Evolutionary conservation across 2,329 filamentous ascomycete genomes (phyloP).

Genomic region (Chrysoporthe puriensis): DNA sequence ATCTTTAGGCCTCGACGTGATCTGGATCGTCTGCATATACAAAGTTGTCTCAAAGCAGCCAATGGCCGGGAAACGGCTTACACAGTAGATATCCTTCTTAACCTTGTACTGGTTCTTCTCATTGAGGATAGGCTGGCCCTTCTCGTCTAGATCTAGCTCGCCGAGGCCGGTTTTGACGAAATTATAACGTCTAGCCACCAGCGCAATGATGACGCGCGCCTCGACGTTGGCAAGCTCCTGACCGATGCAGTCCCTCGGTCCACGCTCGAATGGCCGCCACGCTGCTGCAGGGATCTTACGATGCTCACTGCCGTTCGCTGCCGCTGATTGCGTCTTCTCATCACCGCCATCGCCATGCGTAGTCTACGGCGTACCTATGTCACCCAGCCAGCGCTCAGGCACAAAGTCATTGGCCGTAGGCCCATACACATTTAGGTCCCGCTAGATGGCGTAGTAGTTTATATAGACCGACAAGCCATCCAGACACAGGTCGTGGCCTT

Average conservation of each 20-base stretch:
- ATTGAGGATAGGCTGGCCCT: constrained; percentile 27
- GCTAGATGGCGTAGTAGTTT: constrained; percentile 16
- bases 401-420: constrained; percentile 22
- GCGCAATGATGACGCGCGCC: constrained; percentile 38
- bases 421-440: constrained; percentile 23
- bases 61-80: background rate
- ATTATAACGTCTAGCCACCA: constrained; percentile 36
- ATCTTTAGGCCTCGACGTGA: constrained; percentile 6
- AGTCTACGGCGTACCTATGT: background rate
- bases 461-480: constrained; percentile 6
- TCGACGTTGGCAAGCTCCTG: constrained; percentile 53
- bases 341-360: background rate
- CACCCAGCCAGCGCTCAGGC: constrained; percentile 26
- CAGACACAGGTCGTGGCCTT: constrained; percentile 29
- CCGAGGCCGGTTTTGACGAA: constrained; percentile 39
- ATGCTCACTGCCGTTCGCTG: background rate
- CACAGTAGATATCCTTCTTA: constrained; percentile 5
- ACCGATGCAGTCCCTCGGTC: constrained; percentile 57
- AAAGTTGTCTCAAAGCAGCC: background rate
- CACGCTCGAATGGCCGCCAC: constrained; percentile 57
- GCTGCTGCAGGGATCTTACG: constrained; percentile 41
- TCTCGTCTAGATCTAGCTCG: constrained; percentile 32
- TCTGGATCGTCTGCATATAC: background rate
- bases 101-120: constrained; percentile 3
- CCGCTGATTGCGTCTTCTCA: background rate